Percentiles rank a stretch among this genome's conserved stretches.
phyloP scores from a whole-genome alignment of 208 protist species.

The Herpetomonas tarakana region DNA sequence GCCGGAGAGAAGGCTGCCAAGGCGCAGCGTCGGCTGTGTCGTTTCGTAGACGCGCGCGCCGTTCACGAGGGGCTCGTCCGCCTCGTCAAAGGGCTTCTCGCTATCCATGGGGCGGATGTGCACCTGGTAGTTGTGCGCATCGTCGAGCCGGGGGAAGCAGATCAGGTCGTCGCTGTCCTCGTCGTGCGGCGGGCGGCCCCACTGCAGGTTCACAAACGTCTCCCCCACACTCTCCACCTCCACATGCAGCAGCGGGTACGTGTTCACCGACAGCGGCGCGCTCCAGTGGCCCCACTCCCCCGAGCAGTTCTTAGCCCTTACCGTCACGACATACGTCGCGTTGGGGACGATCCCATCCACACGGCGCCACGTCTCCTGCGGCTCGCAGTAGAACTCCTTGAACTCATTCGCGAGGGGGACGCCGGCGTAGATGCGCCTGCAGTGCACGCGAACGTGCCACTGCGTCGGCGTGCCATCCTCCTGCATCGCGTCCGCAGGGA shows the following conservation, averaged over 20 bases:
- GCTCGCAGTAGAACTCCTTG: slow-evolving; percentile 48
- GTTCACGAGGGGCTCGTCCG: slow-evolving; percentile 76
- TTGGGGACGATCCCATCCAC: slow-evolving; percentile 68
- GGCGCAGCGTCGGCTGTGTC: slow-evolving; percentile 77
- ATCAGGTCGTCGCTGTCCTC: slow-evolving; percentile 18
- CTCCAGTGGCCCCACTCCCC: slow-evolving; percentile 90
- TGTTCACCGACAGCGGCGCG: slow-evolving; percentile 43
- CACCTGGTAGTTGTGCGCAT: slow-evolving; percentile 90
- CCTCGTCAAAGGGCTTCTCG: slow-evolving; percentile 72
- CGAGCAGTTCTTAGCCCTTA: slow-evolving; percentile 65
- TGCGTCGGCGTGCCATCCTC: slow-evolving; percentile 65
- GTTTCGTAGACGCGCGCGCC: slow-evolving; percentile 88
- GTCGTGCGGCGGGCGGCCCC: slow-evolving; percentile 10
- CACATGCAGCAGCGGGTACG: slow-evolving; percentile 71
- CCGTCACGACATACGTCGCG: slow-evolving; percentile 66
- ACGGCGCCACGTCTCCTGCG: slow-evolving; percentile 39
- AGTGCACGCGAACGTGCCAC: slow-evolving; percentile 83
- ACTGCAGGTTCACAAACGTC: slow-evolving; percentile 73
- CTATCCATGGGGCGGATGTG: slow-evolving; percentile 62
- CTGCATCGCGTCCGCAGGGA: slow-evolving; percentile 35
- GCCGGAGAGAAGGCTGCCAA: slow-evolving; percentile 80
- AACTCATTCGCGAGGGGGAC: slow-evolving; percentile 57
- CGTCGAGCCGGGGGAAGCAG: slow-evolving; percentile 64
- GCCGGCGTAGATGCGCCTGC: slow-evolving; percentile 63
- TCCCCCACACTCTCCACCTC: slow-evolving; percentile 70